These are phyloP conservation scores for Begonia peltatifolia DNA, from an alignment of 306 rosid genomes.

Conservation along the genomic window DNA sequence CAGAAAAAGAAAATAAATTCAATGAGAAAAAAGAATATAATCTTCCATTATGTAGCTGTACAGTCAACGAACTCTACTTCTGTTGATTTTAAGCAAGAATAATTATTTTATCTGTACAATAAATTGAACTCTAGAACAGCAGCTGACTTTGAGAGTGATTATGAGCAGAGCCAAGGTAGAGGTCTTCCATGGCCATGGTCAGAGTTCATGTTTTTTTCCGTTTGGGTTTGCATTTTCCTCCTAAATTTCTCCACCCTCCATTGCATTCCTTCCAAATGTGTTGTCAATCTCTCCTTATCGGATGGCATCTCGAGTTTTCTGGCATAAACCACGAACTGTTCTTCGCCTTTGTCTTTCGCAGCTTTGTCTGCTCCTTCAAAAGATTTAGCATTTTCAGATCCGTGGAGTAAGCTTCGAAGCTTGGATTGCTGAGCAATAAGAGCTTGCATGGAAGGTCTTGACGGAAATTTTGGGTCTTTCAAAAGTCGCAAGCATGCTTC, in stretches of 20 bases:
- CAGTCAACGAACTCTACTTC: constrained; percentile 20
- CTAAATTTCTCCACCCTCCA: constrained; percentile 72
- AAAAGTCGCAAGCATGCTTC: constrained; percentile 48
- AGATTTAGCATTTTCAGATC: constrained; percentile 22
- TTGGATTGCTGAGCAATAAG: constrained; percentile 47
- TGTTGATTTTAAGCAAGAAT: constrained; percentile 7
- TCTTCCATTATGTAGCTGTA: constrained; percentile 20
- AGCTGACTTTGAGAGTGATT: constrained; percentile 3
- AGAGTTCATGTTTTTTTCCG: constrained; percentile 57
- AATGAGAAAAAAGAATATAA: too few species aligned
- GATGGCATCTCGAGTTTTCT: constrained; percentile 33
- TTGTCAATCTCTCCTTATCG: constrained; percentile 44
- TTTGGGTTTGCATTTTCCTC: constrained; percentile 63
- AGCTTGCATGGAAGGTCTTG: constrained; percentile 45
- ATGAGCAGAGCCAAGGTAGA: constrained; percentile 83
- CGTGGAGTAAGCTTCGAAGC: constrained; percentile 44
- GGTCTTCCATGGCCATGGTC: constrained; percentile 41
- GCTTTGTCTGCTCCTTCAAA: constrained; percentile 16
- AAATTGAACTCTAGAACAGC: background rate
- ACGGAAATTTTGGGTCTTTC: constrained; percentile 49
- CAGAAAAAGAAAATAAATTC: too few species aligned
- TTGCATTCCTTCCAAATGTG: constrained; percentile 82
- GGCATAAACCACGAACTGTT: constrained; percentile 45
- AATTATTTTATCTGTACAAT: constrained; percentile 32
- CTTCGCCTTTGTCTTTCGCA: constrained; percentile 25